Evolutionary conservation across 2,329 filamentous ascomycete genomes (phyloP).

Genomic region (Gyromitra esculenta): DNA sequence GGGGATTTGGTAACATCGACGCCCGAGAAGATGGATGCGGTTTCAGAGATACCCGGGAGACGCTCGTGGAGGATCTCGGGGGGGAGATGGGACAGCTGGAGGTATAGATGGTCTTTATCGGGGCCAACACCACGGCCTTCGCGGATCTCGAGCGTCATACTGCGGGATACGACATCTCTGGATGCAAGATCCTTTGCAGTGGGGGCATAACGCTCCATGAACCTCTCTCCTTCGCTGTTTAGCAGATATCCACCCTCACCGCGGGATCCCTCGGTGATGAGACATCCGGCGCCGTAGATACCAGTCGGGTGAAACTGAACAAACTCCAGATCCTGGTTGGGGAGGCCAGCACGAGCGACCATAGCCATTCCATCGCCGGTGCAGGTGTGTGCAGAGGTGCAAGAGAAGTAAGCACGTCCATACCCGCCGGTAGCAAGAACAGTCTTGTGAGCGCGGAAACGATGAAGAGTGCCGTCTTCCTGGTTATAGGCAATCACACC

Average conservation of each 20-base stretch:
- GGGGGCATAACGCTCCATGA: constrained; percentile 98
- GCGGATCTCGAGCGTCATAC: constrained; percentile 98
- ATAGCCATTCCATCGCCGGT: constrained; percentile 99
- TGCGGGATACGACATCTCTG: constrained; percentile 94
- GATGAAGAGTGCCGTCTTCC: constrained; percentile 96
- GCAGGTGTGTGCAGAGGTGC: constrained; percentile 97
- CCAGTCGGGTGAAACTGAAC: constrained; percentile 99
- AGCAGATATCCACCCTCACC: constrained; percentile 98
- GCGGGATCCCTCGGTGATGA: constrained; percentile 97
- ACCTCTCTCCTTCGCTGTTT: constrained; percentile 97
- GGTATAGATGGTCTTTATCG: constrained; percentile 98
- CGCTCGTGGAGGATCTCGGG: constrained; percentile 92
- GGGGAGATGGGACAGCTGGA: constrained; percentile 95
- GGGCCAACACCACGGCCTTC: constrained; percentile 96
- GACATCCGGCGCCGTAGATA: constrained; percentile 96
- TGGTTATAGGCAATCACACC: constrained; percentile 98
- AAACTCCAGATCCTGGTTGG: constrained; percentile 99
- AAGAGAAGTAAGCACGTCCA: constrained; percentile 97
- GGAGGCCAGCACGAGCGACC: constrained; percentile 95
- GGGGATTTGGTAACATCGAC: constrained; percentile 97
- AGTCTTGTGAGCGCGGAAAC: constrained; percentile 96
- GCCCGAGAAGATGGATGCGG: constrained; percentile 94
- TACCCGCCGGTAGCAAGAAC: constrained; percentile 97
- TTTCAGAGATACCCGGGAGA: constrained; percentile 98
- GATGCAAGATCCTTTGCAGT: constrained; percentile 97